Conservation (phyloP, 2,329 filamentous ascomycete genomes). For the Diplodia intermedia region DNA sequence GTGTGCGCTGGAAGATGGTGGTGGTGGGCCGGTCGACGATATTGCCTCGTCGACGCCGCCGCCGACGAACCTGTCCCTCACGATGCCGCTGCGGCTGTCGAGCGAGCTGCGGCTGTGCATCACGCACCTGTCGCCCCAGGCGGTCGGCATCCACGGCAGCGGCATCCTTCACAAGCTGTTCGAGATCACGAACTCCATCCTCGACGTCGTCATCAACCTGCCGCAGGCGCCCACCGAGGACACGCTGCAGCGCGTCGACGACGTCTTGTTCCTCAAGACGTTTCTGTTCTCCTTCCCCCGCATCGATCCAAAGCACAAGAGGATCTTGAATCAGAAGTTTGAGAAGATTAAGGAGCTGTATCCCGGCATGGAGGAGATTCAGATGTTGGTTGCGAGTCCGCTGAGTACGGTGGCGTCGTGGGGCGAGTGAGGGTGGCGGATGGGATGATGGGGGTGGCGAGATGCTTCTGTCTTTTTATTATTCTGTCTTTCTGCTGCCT, state of each 20-base stretch:
- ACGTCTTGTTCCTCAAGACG: constrained; percentile 61
- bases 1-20: no score
- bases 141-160: constrained; percentile 63
- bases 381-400: constrained; percentile 22
- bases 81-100: constrained; percentile 55
- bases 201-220: constrained; percentile 63
- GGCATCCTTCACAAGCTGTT: constrained; percentile 66
- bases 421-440: not conserved
- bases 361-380: constrained; percentile 39
- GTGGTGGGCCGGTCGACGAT: no score
- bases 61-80: constrained; percentile 46
- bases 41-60: no score
- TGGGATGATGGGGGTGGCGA: no score
- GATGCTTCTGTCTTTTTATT: no score
- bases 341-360: constrained; percentile 47
- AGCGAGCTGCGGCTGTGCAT: constrained; percentile 54
- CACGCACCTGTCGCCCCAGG: constrained; percentile 51
- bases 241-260: constrained; percentile 58
- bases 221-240: constrained; percentile 57
- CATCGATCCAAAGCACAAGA: constrained; percentile 55
- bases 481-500: no score
- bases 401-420: constrained; percentile 17
- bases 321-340: constrained; percentile 54
- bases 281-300: constrained; percentile 60
- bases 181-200: constrained; percentile 66